Conservation (phyloP, 768 basidiomycete species). For the Boletus insuetus region DNA sequence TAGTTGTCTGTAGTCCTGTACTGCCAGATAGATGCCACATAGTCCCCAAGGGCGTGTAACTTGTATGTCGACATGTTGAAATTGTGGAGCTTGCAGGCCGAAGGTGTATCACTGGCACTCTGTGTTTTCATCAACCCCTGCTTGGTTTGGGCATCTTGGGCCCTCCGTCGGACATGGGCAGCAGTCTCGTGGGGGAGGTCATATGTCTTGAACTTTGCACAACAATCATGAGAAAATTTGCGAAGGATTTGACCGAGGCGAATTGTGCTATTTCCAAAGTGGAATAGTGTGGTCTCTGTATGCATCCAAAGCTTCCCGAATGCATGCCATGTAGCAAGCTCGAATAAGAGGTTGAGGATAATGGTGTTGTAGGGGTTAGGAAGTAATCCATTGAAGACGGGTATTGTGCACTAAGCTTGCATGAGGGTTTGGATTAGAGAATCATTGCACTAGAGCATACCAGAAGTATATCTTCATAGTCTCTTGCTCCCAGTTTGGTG, state of each 20-base stretch:
- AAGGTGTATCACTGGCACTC: background rate
- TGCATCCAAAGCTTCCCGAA: background rate
- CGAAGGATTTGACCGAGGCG: background rate
- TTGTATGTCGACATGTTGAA: constrained; percentile 21
- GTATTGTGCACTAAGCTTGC: background rate
- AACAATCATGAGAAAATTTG: background rate
- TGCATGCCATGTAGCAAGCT: background rate
- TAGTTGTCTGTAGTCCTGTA: constrained; percentile 30
- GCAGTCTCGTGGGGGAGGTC: constrained; percentile 35
- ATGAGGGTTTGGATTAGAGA: background rate
- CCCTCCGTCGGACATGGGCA: constrained; percentile 13
- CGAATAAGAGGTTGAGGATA: background rate
- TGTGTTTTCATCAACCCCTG: too few relatives aligned
- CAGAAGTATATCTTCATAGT: background rate
- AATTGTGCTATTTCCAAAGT: background rate
- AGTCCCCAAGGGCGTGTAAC: constrained; percentile 17
- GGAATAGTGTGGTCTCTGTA: background rate
- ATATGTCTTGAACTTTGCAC: constrained; percentile 21
- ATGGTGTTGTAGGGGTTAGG: background rate
- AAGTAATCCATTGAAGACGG: background rate
- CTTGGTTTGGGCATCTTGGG: too few relatives aligned
- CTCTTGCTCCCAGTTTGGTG: background rate
- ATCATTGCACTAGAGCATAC: background rate
- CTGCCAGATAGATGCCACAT: constrained; percentile 7
- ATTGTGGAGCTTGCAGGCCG: background rate